Base-by-base conservation (phyloP, 441 rosid species). In the Manihot esculenta region DNA sequence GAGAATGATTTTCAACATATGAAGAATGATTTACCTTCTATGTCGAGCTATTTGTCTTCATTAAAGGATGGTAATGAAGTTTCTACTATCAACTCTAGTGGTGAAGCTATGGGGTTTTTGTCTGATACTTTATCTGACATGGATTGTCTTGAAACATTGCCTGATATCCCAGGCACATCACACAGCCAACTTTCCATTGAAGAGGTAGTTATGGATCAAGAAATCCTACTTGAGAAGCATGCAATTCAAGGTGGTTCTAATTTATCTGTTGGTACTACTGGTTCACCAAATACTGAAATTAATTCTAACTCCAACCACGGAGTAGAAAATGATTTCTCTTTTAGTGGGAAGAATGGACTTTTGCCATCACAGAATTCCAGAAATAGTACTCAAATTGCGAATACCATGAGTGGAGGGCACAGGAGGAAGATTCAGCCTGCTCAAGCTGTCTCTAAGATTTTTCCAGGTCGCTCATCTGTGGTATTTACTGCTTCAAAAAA, bases 401-500 rank as follows among this genome's bases (percentile, higher is more conserved):
- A 68, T 74, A 66, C 80, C 23, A 41, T 47, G 51, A 63, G 61
- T 72, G 80, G 78, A 73, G 80, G 74, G 50, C 63, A 73, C 71
- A 82, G 81, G 76, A 79, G 75, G 82, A 83, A 83, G 76, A 78
- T 48, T 69, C 85, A 74, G 59, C 59, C 69, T 63, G 72, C 26
- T 64, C 70, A 58, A 64, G 68, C 72, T 74, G 78, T 64, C 75
- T 82, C 87, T 75, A 84, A 76, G 71, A 76, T 57, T 76, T 67
- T 73, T 78, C 78, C 82, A 18, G 77, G 74, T 62, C 62, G 75
- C 62, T 73, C 85, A 45, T 75, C 89, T 74, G 70, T 72, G 71
- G 83, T 61, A 64, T 75, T 79, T 68, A 62, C 74, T 73, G 69
- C 83, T 68, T 80, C 80, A 78, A 86, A 83, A 80, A 77, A 30